Evolutionary conservation across 1,284 basidiomycete genomes (phyloP).

Genomic region (Polyporus tsugae): DNA sequence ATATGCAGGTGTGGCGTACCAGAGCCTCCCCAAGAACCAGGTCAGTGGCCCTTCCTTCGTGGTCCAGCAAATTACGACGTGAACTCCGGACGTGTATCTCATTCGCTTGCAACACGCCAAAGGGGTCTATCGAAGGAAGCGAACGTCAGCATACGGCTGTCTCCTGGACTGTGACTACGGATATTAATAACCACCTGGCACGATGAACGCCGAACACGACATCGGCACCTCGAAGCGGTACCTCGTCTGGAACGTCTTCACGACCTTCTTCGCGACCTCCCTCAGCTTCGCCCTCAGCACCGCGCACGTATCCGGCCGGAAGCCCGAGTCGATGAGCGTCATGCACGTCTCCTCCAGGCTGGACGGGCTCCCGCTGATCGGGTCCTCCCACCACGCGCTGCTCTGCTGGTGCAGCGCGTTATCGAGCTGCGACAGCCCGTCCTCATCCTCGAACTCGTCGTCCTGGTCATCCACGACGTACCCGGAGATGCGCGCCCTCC

Average conservation of each 20-base stretch:
- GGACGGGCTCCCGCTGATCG: conserved; percentile 50
- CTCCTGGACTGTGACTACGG: neutral
- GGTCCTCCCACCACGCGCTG: conserved; percentile 48
- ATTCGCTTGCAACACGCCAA: conserved; percentile 45
- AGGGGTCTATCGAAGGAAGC: conserved; percentile 42
- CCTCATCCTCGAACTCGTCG: conserved; percentile 32
- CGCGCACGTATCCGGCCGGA: conserved; percentile 43
- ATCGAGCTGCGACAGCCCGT: conserved; percentile 29
- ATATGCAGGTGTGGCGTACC: conserved; percentile 37
- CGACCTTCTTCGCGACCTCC: conserved; percentile 42
- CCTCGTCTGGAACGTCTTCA: conserved; percentile 37
- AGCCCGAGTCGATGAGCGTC: conserved; percentile 48
- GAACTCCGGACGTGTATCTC: conserved; percentile 51
- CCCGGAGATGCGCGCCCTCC: conserved; percentile 43
- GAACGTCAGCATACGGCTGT: neutral
- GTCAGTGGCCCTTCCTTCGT: conserved; percentile 42
- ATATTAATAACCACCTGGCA: conserved; percentile 46
- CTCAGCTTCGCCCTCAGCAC: conserved; percentile 48
- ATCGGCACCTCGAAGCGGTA: conserved; percentile 44
- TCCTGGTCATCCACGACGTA: conserved; percentile 30
- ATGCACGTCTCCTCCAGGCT: conserved; percentile 51
- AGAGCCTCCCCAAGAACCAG: conserved; percentile 50
- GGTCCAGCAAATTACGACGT: conserved; percentile 35
- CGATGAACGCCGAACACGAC: conserved; percentile 50
- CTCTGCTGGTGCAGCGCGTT: conserved; percentile 28